These are phyloP conservation scores for Ganoderma meredithae DNA, from an alignment of 1,284 basidiomycete genomes.

Conservation along the genomic window DNA sequence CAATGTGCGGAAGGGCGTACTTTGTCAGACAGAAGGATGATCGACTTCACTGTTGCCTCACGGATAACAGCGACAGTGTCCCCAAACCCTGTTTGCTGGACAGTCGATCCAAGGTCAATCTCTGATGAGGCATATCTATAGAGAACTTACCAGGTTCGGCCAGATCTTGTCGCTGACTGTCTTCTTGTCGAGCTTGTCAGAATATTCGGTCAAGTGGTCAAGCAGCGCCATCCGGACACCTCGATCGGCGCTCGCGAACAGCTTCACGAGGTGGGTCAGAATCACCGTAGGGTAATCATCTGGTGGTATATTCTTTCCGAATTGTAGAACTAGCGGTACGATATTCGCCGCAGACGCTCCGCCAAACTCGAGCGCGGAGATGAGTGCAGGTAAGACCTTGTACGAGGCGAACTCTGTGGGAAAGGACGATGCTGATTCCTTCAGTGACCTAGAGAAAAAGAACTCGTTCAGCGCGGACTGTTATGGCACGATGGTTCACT, in stretches of 20 bases:
- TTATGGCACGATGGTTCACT: background rate
- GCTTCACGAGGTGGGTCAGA: slow-evolving; percentile 81
- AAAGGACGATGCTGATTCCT: slow-evolving; percentile 82
- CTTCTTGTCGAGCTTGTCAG: slow-evolving; percentile 87
- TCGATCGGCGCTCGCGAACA: slow-evolving; percentile 89
- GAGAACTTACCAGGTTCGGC: slow-evolving; percentile 81
- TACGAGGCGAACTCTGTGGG: slow-evolving; percentile 89
- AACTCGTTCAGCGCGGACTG: background rate
- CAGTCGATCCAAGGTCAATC: background rate
- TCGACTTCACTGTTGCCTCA: slow-evolving; percentile 92
- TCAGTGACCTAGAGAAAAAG: slow-evolving; percentile 63
- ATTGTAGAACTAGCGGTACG: slow-evolving; percentile 82
- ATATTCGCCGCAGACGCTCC: slow-evolving; percentile 79
- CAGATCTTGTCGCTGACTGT: slow-evolving; percentile 90
- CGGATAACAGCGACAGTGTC: slow-evolving; percentile 95
- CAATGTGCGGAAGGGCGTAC: slow-evolving; percentile 47
- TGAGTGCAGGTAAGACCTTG: slow-evolving; percentile 87
- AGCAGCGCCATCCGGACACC: slow-evolving; percentile 94
- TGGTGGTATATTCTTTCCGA: slow-evolving; percentile 77
- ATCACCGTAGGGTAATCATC: slow-evolving; percentile 79
- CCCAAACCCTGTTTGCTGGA: slow-evolving; percentile 91
- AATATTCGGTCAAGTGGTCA: slow-evolving; percentile 86
- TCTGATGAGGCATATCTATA: background rate
- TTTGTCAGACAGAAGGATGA: slow-evolving; percentile 87
- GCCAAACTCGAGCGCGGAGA: slow-evolving; percentile 86